Percentiles rank a stretch among this genome's conserved stretches.
phyloP scores from a whole-genome alignment of 257 asterid species.

The Salvia rosmarinus region DNA sequence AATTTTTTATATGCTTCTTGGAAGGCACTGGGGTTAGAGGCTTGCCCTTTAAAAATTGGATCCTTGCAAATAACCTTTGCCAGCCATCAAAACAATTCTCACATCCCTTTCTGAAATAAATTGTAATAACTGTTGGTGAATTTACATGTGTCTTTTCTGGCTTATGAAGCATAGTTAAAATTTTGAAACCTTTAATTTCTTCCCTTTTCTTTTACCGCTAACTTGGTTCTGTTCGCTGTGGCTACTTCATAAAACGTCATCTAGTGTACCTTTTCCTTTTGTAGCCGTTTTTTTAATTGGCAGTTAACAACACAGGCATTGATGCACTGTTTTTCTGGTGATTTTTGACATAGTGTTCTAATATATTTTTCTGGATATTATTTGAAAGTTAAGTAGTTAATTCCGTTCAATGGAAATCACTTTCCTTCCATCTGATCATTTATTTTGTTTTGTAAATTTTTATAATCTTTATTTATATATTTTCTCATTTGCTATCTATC shows the following conservation, averaged over 20 bases:
- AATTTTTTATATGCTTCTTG: neutral
- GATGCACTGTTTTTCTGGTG: neutral
- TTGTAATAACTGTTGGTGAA: neutral
- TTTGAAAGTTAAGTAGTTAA: conserved; percentile 19
- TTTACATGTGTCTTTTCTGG: neutral
- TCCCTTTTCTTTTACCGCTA: neutral
- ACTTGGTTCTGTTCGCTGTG: neutral
- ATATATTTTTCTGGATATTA: conserved; percentile 5
- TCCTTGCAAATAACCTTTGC: neutral
- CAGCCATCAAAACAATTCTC: neutral
- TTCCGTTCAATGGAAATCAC: conserved; percentile 5
- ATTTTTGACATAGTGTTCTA: conserved; percentile 11
- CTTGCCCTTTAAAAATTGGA: conserved; percentile 2
- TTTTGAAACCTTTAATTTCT: neutral
- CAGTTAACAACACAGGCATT: neutral
- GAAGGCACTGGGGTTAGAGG: conserved; percentile 11
- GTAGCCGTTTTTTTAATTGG: neutral
- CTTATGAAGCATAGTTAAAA: neutral
- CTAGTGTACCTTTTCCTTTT: conserved; percentile 10
- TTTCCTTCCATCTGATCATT: conserved; percentile 17
- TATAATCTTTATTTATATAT: neutral
- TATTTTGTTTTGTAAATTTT: neutral
- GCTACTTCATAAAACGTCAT: neutral
- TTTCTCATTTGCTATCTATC: conserved; percentile 19
- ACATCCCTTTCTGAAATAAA: neutral